These are phyloP conservation scores for Rhynchosporium agropyri DNA, from an alignment of 2,329 filamentous ascomycete genomes.

Conservation along the genomic window DNA sequence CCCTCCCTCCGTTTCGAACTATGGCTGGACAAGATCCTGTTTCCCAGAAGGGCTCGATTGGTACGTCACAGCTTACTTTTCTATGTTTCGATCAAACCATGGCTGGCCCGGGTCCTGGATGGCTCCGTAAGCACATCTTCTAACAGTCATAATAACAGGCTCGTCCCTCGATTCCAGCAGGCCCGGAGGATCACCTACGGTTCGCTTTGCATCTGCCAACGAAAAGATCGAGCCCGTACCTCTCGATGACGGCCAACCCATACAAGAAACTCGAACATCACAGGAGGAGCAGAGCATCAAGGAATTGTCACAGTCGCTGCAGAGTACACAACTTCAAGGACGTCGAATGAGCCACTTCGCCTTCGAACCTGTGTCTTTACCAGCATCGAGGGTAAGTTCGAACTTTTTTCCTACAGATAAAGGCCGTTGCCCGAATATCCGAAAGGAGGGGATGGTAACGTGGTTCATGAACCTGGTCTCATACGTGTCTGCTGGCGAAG, in stretches of 20 bases:
- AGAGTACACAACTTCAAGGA: slow-evolving; percentile 77
- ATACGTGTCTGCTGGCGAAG: slow-evolving; percentile 14
- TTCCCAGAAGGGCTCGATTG: slow-evolving; percentile 28
- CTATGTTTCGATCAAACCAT: slow-evolving; percentile 27
- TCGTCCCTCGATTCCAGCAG: slow-evolving; percentile 26
- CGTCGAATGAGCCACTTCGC: slow-evolving; percentile 82
- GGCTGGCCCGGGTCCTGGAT: background rate
- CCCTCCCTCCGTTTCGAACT: slow-evolving; percentile 17
- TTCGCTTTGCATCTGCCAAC: slow-evolving; percentile 72
- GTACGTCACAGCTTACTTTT: slow-evolving; percentile 36
- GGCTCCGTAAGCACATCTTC: slow-evolving; percentile 25
- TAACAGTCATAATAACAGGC: slow-evolving; percentile 28
- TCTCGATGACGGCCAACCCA: slow-evolving; percentile 37
- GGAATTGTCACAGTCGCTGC: slow-evolving; percentile 68
- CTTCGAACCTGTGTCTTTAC: slow-evolving; percentile 89
- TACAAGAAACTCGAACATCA: slow-evolving; percentile 28
- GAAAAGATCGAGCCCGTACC: slow-evolving; percentile 65
- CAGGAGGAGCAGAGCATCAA: slow-evolving; percentile 35
- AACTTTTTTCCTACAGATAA: slow-evolving; percentile 30
- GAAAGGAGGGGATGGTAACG: slow-evolving; percentile 11
- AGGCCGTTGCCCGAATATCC: slow-evolving; percentile 16
- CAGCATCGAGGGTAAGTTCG: slow-evolving; percentile 74
- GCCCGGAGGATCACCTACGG: slow-evolving; percentile 49
- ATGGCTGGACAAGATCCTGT: slow-evolving; percentile 30
- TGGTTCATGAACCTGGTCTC: slow-evolving; percentile 7